phyloP scores from a whole-genome alignment of 2,329 filamentous ascomycete genomes.

The Epichloe bromicola region DNA sequence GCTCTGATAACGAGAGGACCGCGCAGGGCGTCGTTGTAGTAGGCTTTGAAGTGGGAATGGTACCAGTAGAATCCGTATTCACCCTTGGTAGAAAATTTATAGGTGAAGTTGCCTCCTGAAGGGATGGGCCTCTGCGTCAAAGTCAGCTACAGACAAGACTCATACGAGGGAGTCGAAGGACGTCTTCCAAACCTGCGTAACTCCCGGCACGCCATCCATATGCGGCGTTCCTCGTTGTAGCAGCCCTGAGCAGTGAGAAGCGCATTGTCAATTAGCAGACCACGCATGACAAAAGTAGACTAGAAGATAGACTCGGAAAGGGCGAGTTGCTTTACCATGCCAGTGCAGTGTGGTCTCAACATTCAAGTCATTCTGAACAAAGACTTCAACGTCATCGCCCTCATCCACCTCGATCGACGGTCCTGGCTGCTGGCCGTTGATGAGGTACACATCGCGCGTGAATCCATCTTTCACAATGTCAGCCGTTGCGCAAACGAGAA shows the following conservation, averaged over 20 bases:
- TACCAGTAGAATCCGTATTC: conserved; percentile 6
- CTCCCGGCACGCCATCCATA: conserved; percentile 4
- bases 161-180: neutral
- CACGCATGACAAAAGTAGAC: neutral
- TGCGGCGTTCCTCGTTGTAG: conserved; percentile 1
- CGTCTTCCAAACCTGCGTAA: conserved; percentile 1
- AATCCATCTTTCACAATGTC: neutral
- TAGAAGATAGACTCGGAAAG: neutral
- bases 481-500: neutral
- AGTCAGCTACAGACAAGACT: neutral
- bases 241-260: neutral
- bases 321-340: neutral
- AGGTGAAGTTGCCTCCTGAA: conserved; percentile 2
- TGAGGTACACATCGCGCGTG: conserved; percentile 6
- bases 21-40: conserved; percentile 5
- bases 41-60: conserved; percentile 5
- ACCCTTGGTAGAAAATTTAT: conserved; percentile 1
- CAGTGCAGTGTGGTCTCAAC: neutral
- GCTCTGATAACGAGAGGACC: conserved; percentile 1
- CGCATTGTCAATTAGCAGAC: neutral
- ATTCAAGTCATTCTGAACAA: conserved; percentile 3
- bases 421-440: conserved; percentile 8
- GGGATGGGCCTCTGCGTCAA: neutral
- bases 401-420: conserved; percentile 6
- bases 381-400: conserved; percentile 3